A percentile compares a stretch with the other conserved stretches of the same genome.
These are phyloP conservation scores for Ochromonas danica DNA, from an alignment of 108 stramenopile species.

Conservation along the genomic window DNA sequence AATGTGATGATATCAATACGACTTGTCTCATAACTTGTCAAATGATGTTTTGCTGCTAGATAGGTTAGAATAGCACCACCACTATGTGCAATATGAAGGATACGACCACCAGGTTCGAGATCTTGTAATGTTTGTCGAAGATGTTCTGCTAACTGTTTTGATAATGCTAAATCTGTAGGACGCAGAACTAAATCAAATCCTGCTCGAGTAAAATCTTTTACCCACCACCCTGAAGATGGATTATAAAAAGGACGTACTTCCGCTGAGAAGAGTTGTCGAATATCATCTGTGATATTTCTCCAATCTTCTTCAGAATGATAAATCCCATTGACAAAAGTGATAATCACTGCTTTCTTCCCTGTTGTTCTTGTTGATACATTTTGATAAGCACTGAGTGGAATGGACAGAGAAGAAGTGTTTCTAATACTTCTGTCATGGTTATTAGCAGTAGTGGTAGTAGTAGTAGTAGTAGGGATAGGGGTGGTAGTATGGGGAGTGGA, in stretches of 20 bases:
- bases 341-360: slow-evolving; percentile 32
- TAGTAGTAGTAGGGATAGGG: too few relatives aligned
- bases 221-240: slow-evolving; percentile 56
- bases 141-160: slow-evolving; percentile 49
- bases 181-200: slow-evolving; percentile 45
- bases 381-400: too few relatives aligned
- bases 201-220: slow-evolving; percentile 46
- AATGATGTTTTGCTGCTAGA: slow-evolving; percentile 56
- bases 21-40: slow-evolving; percentile 41
- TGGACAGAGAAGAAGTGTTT: too few relatives aligned
- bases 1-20: slow-evolving; percentile 56
- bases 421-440: too few relatives aligned
- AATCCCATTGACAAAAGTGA: slow-evolving; percentile 57
- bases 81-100: slow-evolving; percentile 55
- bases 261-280: slow-evolving; percentile 31
- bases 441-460: too few relatives aligned
- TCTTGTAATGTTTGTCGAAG: slow-evolving; percentile 41
- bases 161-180: slow-evolving; percentile 44
- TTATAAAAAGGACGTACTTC: slow-evolving; percentile 55
- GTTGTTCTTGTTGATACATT: too few relatives aligned
- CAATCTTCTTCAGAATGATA: slow-evolving; percentile 54
- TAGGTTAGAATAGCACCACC: slow-evolving; percentile 55
- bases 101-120: slow-evolving; percentile 44
- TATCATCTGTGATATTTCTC: slow-evolving; percentile 45
- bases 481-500: too few relatives aligned